Conservation (phyloP, 164 flowering plant genomes). For the Platanus orientalis region DNA sequence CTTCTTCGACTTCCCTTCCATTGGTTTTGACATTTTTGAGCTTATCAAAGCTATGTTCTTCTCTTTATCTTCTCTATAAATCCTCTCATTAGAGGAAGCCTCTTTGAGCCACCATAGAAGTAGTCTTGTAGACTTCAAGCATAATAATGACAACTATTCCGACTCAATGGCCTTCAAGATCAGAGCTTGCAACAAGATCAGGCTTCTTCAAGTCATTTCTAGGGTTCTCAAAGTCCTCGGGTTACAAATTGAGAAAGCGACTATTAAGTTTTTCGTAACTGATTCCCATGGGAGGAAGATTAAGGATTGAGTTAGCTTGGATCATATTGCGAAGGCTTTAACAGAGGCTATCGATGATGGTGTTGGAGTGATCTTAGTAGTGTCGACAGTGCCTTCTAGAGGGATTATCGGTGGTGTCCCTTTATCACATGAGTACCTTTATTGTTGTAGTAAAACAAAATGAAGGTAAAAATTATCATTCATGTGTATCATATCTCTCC, state of each 20-base stretch:
- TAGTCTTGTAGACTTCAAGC: constrained; percentile 1
- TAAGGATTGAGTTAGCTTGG: constrained; percentile 30
- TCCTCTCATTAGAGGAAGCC: background rate
- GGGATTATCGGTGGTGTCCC: constrained; percentile 37
- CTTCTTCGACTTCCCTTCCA: background rate
- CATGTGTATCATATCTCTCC: too few relatives aligned
- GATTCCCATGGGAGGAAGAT: constrained; percentile 43
- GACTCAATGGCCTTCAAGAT: constrained; percentile 37
- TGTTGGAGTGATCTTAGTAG: constrained; percentile 4
- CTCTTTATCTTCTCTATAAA: background rate
- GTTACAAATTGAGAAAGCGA: constrained; percentile 39
- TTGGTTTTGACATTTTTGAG: background rate
- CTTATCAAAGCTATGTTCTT: background rate
- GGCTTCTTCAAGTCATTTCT: constrained; percentile 47
- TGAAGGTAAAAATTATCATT: too few relatives aligned
- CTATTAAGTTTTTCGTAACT: constrained; percentile 41
- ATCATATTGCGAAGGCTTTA: constrained; percentile 39
- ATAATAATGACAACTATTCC: constrained; percentile 18
- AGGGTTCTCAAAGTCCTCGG: constrained; percentile 48
- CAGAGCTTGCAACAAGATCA: constrained; percentile 38
- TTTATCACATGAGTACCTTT: too few relatives aligned
- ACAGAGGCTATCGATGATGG: constrained; percentile 34
- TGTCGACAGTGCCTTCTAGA: constrained; percentile 18
- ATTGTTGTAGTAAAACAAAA: too few relatives aligned
- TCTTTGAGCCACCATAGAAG: constrained; percentile 1